A percentile compares a stretch with the other conserved stretches of the same genome.
Conservation (phyloP, 78 protist species). For the Diacronema lutheri region DNA sequence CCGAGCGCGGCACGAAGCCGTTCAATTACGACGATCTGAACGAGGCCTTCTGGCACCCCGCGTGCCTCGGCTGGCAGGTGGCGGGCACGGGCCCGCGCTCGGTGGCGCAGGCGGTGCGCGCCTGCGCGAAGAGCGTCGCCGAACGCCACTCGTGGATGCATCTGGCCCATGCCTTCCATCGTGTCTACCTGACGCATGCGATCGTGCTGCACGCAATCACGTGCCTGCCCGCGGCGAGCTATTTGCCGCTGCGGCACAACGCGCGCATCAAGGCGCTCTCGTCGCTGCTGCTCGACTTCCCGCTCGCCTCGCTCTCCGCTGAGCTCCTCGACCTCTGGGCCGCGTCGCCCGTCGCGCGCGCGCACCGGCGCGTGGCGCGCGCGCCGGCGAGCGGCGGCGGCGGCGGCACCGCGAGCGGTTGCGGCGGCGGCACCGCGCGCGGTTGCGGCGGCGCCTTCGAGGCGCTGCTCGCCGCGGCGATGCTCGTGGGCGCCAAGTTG, state of each 20-base stretch:
- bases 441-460: no score
- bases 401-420: no score
- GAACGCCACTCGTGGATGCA: constrained; percentile 3
- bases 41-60: neutral
- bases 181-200: neutral
- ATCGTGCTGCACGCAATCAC: neutral
- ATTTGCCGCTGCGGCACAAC: no score
- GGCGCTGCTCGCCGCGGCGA: neutral
- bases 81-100: neutral
- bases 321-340: no score
- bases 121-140: neutral
- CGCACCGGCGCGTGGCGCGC: no score
- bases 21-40: constrained; percentile 14
- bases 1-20: neutral
- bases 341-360: no score
- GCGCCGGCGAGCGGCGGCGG: no score
- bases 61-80: neutral
- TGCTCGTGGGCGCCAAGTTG: neutral
- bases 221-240: no score
- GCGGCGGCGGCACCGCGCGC: no score
- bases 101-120: neutral
- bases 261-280: no score
- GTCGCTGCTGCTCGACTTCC: no score
- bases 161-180: neutral
- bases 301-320: no score